Evolutionary conservation across 495 filamentous ascomycete genomes (phyloP), one percentile per base, ranked within the genome.

Genomic region (Sabuloglossum arenarium): DNA sequence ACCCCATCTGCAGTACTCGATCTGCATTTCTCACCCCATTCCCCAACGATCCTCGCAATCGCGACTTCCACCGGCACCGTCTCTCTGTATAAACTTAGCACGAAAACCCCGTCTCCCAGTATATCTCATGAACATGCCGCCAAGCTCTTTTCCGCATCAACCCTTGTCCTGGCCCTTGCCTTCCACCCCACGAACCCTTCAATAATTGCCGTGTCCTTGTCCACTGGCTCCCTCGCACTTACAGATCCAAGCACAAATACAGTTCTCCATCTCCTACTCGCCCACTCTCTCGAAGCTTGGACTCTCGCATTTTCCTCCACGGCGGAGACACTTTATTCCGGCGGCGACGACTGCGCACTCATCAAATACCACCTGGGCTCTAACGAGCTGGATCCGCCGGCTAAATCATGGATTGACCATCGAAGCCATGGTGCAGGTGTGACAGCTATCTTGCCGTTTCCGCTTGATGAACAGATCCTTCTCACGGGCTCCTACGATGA

Each of bases 401-500:
- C 5, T 0, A 56, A 32, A 3, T 28, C 46, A 31, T 78, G 54
- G 69, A 59, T 55, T 16, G 71, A 75, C 54, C 59, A 58, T 14
- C 77, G 67, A 55, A 72, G 73, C 29, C 90, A 96, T 61, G 73
- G 72, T 16, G 87, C 88, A 12, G 91, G 91, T 3, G 87, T 98
- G 1, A 96, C 90, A 0, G 79, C 87, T 1, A 90, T 98, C 56
- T 64, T 96, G 30, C 83, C 86, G 0, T 61, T 88, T 10, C 64
- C 70, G 1, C 52, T 68, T 21, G 68, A 64, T 19, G 67, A 69
- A 0, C 73, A 73, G 21, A 59, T 88, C 6, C 59, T 95, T 8
- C 62, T 94, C 30, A 97, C 88, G 2, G 91, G 91, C 11, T 90
- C 86, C 63, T 98, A 97, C 65, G 91, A 98, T 60, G 93, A 98